A percentile compares a stretch with the other conserved stretches of the same genome.
Evolutionary conservation across 2,329 filamentous ascomycete genomes (phyloP).

Genomic region (Xylariaceae sp.): DNA sequence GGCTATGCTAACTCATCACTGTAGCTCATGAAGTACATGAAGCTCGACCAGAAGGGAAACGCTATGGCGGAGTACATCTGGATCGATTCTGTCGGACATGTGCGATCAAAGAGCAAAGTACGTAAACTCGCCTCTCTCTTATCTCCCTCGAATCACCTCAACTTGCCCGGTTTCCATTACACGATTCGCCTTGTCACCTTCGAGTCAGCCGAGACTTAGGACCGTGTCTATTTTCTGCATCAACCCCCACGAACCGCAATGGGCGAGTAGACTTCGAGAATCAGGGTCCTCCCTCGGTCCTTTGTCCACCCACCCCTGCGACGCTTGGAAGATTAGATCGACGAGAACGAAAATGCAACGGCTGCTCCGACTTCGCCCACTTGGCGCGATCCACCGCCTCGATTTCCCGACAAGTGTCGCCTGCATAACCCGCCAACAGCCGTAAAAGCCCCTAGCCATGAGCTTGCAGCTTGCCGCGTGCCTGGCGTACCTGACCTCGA

Average conservation of each 20-base stretch:
- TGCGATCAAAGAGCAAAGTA: conserved; percentile 95
- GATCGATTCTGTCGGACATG: conserved; percentile 79
- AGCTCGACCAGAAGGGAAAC: conserved; percentile 81
- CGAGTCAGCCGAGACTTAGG: neutral
- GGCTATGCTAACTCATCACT: conserved; percentile 13
- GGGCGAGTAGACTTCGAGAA: neutral
- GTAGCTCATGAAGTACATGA: conserved; percentile 88
- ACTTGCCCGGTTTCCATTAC: conserved; percentile 19
- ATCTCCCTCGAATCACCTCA: conserved; percentile 18
- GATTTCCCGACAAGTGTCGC: neutral
- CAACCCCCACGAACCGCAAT: neutral
- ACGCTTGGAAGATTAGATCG: neutral
- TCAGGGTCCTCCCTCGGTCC: neutral
- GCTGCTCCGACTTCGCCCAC: conserved; percentile 20
- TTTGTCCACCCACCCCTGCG: neutral
- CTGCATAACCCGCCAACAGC: conserved; percentile 1
- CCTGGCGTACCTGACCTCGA: conserved; percentile 7
- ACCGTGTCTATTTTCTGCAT: neutral
- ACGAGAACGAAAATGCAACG: conserved; percentile 6
- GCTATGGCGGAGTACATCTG: conserved; percentile 97
- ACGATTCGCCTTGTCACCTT: conserved; percentile 19
- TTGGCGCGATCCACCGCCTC: conserved; percentile 5
- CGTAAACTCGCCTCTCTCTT: conserved; percentile 36
- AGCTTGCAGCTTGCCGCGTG: conserved; percentile 8
- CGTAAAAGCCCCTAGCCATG: conserved; percentile 4